Percentiles rank a stretch among this genome's conserved stretches.
These are phyloP conservation scores for Eimeria necatrix DNA, from an alignment of 169 alveolate genomes.

Conservation along the genomic window DNA sequence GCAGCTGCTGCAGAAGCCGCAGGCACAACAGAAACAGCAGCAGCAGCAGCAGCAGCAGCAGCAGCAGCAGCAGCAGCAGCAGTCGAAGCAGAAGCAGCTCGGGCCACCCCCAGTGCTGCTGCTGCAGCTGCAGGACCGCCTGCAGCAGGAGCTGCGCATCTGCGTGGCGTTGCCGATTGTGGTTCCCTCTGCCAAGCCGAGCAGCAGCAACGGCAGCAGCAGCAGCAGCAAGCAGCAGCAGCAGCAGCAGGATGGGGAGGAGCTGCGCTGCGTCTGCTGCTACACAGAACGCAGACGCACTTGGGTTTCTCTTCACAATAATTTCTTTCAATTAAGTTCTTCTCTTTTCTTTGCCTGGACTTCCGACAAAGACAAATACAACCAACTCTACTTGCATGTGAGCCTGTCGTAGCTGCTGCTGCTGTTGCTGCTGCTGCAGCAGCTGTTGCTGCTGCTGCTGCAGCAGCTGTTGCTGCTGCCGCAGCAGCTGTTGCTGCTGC, in stretches of 20 bases:
- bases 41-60: neutral
- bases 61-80: conserved; percentile 13
- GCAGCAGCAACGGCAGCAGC: conserved; percentile 44
- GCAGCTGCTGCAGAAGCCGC: no score
- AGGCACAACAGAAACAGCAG: conserved; percentile 10
- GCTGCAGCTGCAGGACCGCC: conserved; percentile 77
- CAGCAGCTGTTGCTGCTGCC: neutral
- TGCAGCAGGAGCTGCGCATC: conserved; percentile 77
- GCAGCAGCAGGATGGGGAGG: conserved; percentile 54
- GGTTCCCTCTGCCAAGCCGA: neutral
- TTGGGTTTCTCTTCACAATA: conserved; percentile 67
- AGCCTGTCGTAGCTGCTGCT: conserved; percentile 1
- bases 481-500: neutral
- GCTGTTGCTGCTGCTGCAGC: neutral
- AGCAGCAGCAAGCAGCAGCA: conserved; percentile 17
- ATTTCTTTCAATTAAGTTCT: conserved; percentile 19
- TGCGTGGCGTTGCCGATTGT: conserved; percentile 73
- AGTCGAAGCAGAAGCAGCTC: conserved; percentile 10
- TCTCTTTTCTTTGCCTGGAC: conserved; percentile 70
- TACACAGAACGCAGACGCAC: conserved; percentile 27
- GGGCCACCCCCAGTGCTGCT: conserved; percentile 70
- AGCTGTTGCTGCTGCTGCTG: neutral
- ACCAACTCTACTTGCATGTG: conserved; percentile 66
- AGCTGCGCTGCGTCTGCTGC: conserved; percentile 76
- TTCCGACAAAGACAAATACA: conserved; percentile 29